A percentile compares a stretch with the other conserved stretches of the same genome.
Evolutionary conservation across 1,139 yeast species (phyloP).

Genomic region (Protomyces inouyei): DNA sequence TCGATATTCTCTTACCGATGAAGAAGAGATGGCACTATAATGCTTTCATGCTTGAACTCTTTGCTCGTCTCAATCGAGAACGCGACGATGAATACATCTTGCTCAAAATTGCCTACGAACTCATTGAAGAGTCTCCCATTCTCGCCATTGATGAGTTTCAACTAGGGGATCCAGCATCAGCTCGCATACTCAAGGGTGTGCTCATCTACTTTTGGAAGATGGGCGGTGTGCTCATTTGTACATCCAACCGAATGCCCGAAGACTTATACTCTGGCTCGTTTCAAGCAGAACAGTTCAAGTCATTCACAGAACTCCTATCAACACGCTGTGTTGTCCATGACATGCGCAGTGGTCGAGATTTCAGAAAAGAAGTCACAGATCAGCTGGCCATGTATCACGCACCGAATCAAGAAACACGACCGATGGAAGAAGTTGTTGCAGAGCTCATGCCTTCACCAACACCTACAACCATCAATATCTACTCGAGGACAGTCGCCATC

Average conservation of each 20-base stretch:
- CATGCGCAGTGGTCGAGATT: constrained; percentile 57
- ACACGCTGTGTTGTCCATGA: constrained; percentile 60
- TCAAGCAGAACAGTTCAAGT: constrained; percentile 83
- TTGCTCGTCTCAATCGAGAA: constrained; percentile 54
- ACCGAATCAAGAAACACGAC: background rate
- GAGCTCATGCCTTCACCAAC: constrained; percentile 7
- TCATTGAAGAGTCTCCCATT: constrained; percentile 57
- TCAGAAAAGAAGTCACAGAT: constrained; percentile 42
- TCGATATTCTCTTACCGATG: constrained; percentile 78
- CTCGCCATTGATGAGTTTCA: constrained; percentile 68
- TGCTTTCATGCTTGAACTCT: constrained; percentile 65
- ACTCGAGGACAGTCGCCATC: constrained; percentile 50
- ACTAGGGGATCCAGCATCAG: constrained; percentile 97
- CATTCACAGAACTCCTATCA: constrained; percentile 70
- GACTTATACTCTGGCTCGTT: constrained; percentile 89
- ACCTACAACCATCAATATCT: constrained; percentile 41
- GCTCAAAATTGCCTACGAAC: constrained; percentile 61
- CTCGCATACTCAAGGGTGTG: constrained; percentile 81
- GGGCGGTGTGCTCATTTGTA: constrained; percentile 84
- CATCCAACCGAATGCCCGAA: constrained; percentile 92
- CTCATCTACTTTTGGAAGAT: constrained; percentile 58
- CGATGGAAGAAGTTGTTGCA: constrained; percentile 2
- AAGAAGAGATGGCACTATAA: constrained; percentile 70
- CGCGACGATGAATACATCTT: constrained; percentile 54
- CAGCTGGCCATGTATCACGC: constrained; percentile 18